Conservation (phyloP, 768 basidiomycete species). For the Omphalotus guepiniiformis region DNA sequence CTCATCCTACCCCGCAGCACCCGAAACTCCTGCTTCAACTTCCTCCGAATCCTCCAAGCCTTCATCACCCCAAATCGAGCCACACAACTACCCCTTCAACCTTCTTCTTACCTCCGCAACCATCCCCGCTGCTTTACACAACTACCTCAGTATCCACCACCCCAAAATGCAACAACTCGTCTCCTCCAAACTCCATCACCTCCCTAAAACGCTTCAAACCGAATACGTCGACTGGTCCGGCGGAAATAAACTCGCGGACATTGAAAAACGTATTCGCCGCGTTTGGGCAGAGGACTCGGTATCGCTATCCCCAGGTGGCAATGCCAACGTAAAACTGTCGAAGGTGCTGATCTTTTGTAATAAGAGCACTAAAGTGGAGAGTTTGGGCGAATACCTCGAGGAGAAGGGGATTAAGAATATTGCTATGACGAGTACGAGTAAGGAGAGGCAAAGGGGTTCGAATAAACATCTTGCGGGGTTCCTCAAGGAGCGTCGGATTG, state of each 20-base stretch:
- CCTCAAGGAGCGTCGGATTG: constrained; percentile 31
- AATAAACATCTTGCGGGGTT: constrained; percentile 80
- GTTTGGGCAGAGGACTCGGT: constrained; percentile 69
- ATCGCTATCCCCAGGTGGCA: background rate
- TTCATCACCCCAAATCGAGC: constrained; percentile 12
- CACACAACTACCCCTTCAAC: constrained; percentile 68
- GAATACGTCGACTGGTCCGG: constrained; percentile 76
- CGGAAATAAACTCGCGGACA: constrained; percentile 77
- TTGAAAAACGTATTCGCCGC: constrained; percentile 65
- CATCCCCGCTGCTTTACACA: constrained; percentile 70
- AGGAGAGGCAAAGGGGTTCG: constrained; percentile 56
- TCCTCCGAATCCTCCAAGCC: constrained; percentile 9
- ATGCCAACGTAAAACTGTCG: constrained; percentile 35
- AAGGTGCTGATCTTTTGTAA: constrained; percentile 86
- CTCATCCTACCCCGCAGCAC: constrained; percentile 13
- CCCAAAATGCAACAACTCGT: constrained; percentile 67
- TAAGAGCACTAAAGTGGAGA: constrained; percentile 60
- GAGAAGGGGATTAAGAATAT: constrained; percentile 59
- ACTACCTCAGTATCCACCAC: constrained; percentile 59
- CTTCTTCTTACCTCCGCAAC: constrained; percentile 83
- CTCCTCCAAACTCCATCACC: constrained; percentile 74
- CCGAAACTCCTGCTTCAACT: constrained; percentile 12
- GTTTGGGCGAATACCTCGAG: constrained; percentile 54
- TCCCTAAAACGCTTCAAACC: constrained; percentile 65
- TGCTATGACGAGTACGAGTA: constrained; percentile 58